Percentiles rank a stretch among this genome's conserved stretches.
Evolutionary conservation across 2,329 filamentous ascomycete species (phyloP).

Genomic region (Pseudopyricularia javanii): DNA sequence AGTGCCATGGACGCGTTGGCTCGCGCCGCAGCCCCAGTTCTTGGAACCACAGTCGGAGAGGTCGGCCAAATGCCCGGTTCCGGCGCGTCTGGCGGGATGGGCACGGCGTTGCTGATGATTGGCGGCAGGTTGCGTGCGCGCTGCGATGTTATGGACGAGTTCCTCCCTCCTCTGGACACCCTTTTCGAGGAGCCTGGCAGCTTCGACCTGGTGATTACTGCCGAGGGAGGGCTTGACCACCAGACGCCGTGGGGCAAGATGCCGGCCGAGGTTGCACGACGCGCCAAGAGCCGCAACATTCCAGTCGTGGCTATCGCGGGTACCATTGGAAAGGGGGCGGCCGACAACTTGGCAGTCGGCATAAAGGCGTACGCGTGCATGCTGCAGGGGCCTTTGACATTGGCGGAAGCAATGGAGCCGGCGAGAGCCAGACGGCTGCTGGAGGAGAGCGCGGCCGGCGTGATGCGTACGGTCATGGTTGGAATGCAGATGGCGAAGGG

Average conservation of each 20-base stretch:
- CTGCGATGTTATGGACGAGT: constrained; percentile 36
- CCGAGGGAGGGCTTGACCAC: constrained; percentile 37
- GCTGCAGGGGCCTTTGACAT: constrained; percentile 13
- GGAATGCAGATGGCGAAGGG: background rate
- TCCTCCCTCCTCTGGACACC: constrained; percentile 23
- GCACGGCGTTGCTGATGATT: constrained; percentile 34
- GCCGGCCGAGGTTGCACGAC: constrained; percentile 35
- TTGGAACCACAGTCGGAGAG: constrained; percentile 15
- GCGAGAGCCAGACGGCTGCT: background rate
- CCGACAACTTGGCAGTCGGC: constrained; percentile 15
- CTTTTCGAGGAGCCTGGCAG: constrained; percentile 22
- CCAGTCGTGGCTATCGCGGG: constrained; percentile 29
- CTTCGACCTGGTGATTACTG: constrained; percentile 35
- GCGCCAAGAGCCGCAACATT: constrained; percentile 29
- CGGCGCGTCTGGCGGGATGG: constrained; percentile 39
- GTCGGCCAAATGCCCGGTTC: constrained; percentile 27
- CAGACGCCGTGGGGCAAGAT: constrained; percentile 40
- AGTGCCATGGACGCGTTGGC: constrained; percentile 28
- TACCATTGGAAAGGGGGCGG: constrained; percentile 18
- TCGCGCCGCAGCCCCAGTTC: constrained; percentile 16
- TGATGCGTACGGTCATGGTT: background rate
- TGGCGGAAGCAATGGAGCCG: constrained; percentile 14
- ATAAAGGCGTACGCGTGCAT: constrained; percentile 19
- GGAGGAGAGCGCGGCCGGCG: background rate
- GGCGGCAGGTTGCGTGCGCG: constrained; percentile 31